phyloP scores from a whole-genome alignment of 768 basidiomycete genomes.

The Hygrocybe punicea region DNA sequence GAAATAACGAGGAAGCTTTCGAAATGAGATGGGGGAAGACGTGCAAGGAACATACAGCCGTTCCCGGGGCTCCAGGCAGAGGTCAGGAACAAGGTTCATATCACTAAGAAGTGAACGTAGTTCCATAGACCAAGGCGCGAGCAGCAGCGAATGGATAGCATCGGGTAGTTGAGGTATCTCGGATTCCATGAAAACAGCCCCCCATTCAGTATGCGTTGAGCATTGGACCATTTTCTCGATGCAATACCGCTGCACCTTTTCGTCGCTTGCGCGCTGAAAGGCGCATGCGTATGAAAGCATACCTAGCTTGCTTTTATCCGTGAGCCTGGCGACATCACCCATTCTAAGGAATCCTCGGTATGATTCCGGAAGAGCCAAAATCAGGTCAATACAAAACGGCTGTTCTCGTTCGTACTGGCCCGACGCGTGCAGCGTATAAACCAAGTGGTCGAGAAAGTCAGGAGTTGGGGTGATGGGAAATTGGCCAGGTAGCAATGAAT shows the following conservation, averaged over 20 bases:
- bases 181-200: constrained; percentile 39
- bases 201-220: constrained; percentile 53
- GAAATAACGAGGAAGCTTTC: constrained; percentile 55
- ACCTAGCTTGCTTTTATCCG: constrained; percentile 42
- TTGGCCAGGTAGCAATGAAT: constrained; percentile 41
- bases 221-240: constrained; percentile 45
- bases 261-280: constrained; percentile 38
- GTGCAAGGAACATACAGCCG: constrained; percentile 37
- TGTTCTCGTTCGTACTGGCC: constrained; percentile 36
- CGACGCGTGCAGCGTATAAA: constrained; percentile 43
- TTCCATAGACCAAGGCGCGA: constrained; percentile 41
- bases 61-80: constrained; percentile 42
- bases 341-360: constrained; percentile 50
- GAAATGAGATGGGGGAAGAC: constrained; percentile 17
- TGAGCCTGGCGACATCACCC: constrained; percentile 42
- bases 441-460: constrained; percentile 45
- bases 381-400: constrained; percentile 31
- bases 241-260: constrained; percentile 41
- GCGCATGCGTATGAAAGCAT: constrained; percentile 56
- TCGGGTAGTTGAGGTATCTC: constrained; percentile 42
- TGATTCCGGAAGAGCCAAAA: constrained; percentile 31
- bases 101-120: constrained; percentile 37
- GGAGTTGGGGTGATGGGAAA: constrained; percentile 26
- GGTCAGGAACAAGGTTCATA: constrained; percentile 32
- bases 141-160: constrained; percentile 29